Evolutionary conservation across 768 basidiomycete genomes (phyloP).

Genomic region (Lanmaoa pseudosensibilis): DNA sequence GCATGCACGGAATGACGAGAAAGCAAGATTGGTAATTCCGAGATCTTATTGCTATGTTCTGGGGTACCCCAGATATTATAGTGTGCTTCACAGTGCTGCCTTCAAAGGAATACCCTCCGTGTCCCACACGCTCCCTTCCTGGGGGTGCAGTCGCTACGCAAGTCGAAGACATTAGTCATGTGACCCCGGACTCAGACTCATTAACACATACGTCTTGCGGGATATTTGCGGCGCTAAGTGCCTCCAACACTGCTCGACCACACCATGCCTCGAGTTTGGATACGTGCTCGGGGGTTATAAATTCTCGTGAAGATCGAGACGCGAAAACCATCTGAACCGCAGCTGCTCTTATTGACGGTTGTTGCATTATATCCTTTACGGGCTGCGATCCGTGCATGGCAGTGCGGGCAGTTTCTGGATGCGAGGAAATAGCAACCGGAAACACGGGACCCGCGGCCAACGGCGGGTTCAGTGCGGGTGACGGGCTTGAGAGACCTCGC

Average conservation of each 20-base stretch:
- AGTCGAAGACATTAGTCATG: conserved; percentile 11
- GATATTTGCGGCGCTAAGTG: conserved; percentile 49
- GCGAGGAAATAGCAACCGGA: conserved; percentile 24
- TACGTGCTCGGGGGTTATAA: conserved; percentile 72
- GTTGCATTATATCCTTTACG: conserved; percentile 3
- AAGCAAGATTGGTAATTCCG: neutral
- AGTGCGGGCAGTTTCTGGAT: conserved; percentile 6
- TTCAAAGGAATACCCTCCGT: neutral
- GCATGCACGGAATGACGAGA: neutral
- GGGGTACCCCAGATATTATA: neutral
- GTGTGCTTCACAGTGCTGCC: conserved; percentile 9
- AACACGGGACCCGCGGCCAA: conserved; percentile 45
- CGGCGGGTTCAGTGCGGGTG: conserved; percentile 37
- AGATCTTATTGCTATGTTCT: neutral
- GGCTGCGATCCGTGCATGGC: neutral
- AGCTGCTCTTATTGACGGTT: conserved; percentile 62
- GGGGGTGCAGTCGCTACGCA: conserved; percentile 51
- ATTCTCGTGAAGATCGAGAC: conserved; percentile 66
- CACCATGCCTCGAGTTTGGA: conserved; percentile 60
- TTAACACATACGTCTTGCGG: conserved; percentile 44
- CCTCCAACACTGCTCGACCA: conserved; percentile 58
- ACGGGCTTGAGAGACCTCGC: conserved; percentile 37
- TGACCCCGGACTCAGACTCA: neutral
- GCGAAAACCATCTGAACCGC: conserved; percentile 83
- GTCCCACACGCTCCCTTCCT: conserved; percentile 60